phyloP scores from a whole-genome alignment of 139 green algal species.

The Asterochloris erici region DNA sequence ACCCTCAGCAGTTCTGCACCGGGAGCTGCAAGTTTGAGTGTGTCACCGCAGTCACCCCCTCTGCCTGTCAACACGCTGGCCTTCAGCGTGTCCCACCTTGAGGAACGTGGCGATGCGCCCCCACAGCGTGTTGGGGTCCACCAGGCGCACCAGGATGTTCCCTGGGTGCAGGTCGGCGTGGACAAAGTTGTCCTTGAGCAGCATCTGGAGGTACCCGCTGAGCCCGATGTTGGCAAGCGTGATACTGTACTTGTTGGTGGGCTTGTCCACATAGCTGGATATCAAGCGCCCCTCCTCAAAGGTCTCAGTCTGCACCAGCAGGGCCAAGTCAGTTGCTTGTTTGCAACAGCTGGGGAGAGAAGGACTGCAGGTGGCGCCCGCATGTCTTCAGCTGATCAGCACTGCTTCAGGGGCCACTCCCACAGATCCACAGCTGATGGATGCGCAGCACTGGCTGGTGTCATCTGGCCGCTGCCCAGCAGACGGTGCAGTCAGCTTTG shows the following conservation, averaged over 20 bases:
- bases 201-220: conserved; percentile 73
- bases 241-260: conserved; percentile 22
- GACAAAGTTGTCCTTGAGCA: conserved; percentile 87
- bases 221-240: conserved; percentile 50
- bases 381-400: too few species aligned
- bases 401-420: too few species aligned
- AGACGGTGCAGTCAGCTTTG: too few species aligned
- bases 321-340: too few species aligned
- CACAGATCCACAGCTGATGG: too few species aligned
- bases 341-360: too few species aligned
- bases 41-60: background rate
- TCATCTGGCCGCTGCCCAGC: too few species aligned
- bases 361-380: too few species aligned
- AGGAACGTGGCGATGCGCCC: conserved; percentile 22
- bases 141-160: conserved; percentile 84
- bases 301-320: conserved; percentile 47
- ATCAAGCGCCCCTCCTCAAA: conserved; percentile 82
- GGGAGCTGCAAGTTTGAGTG: background rate
- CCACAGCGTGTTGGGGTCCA: conserved; percentile 25
- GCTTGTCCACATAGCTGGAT: conserved; percentile 35
- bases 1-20: background rate
- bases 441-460: too few species aligned
- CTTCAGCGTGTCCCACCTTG: background rate
- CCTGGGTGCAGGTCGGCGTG: conserved; percentile 83
- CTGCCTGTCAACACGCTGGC: too few species aligned